Percentiles rank a stretch among this genome's conserved stretches.
phyloP scores from a whole-genome alignment of 2,329 filamentous ascomycete genomes.

The Cladophialophora exuberans region DNA sequence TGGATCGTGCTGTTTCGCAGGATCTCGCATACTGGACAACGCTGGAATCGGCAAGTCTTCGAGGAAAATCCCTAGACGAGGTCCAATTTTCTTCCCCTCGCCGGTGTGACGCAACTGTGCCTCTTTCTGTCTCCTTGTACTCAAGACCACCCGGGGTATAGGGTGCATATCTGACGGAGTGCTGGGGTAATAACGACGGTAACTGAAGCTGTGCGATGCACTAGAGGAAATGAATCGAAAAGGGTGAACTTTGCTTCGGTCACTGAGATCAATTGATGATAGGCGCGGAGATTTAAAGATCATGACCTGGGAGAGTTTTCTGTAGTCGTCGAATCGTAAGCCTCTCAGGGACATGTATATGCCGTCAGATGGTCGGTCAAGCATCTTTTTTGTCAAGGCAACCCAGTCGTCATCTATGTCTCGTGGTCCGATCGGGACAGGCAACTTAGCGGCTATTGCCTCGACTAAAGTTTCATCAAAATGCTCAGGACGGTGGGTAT shows the following conservation, averaged over 20 bases:
- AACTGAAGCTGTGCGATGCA: slow-evolving; percentile 29
- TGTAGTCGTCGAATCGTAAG: slow-evolving; percentile 13
- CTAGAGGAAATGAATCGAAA: slow-evolving; percentile 30
- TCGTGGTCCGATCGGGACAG: slow-evolving; percentile 22
- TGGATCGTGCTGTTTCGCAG: too few relatives aligned
- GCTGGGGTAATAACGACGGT: slow-evolving; percentile 16
- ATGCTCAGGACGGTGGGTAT: slow-evolving; percentile 25
- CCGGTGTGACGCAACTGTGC: neutral
- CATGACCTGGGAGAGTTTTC: slow-evolving; percentile 24
- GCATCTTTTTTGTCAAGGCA: slow-evolving; percentile 22
- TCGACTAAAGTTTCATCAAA: slow-evolving; percentile 31
- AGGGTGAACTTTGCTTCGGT: slow-evolving; percentile 14
- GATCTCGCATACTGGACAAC: too few relatives aligned
- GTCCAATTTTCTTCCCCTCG: slow-evolving; percentile 6
- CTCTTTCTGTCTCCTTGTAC: too few relatives aligned
- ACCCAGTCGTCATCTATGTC: slow-evolving; percentile 33
- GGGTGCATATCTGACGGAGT: neutral
- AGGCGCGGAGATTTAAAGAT: slow-evolving; percentile 26
- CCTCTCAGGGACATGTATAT: slow-evolving; percentile 44
- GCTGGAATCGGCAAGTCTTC: too few relatives aligned
- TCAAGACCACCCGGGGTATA: too few relatives aligned
- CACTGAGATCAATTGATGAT: slow-evolving; percentile 34
- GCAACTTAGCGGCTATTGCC: slow-evolving; percentile 28
- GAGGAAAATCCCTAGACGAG: slow-evolving; percentile 17
- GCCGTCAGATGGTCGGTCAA: slow-evolving; percentile 36